These are phyloP conservation scores for Gracilaria gracilis DNA, from an alignment of 23 red algal species.

Conservation along the genomic window DNA sequence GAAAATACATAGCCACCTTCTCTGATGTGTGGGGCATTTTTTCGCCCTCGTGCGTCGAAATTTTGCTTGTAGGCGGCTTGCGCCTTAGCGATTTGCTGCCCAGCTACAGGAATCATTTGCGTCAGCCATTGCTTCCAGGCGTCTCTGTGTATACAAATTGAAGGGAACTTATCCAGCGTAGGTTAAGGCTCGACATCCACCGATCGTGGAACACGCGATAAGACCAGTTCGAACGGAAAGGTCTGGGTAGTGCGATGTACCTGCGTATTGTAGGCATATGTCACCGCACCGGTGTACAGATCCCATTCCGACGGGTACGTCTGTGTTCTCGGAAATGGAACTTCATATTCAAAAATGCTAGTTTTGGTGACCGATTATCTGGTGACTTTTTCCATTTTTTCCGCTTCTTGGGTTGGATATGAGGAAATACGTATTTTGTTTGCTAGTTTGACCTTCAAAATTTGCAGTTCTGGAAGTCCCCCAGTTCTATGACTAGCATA, in stretches of 20 bases:
- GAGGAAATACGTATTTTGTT: too few species aligned
- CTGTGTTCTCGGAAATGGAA: too few species aligned
- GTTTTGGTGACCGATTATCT: too few species aligned
- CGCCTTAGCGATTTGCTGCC: not conserved
- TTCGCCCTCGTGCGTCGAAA: slow-evolving; percentile 2
- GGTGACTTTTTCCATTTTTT: too few species aligned
- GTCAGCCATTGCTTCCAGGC: not conserved
- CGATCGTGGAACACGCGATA: not conserved
- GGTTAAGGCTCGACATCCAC: slow-evolving; percentile 7
- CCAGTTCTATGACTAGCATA: too few species aligned
- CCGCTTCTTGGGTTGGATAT: too few species aligned
- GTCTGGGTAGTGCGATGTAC: slow-evolving; percentile 14
- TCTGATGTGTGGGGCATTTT: not conserved
- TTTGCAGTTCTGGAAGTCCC: too few species aligned
- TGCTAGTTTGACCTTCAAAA: too few species aligned
- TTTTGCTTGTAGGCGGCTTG: slow-evolving; percentile 27
- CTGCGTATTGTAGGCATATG: slow-evolving; percentile 53
- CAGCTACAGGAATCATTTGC: not conserved
- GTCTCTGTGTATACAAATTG: not conserved
- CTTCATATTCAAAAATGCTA: too few species aligned
- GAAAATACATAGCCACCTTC: slow-evolving; percentile 16
- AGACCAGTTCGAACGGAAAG: slow-evolving; percentile 24
- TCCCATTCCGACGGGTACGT: slow-evolving; percentile 50
- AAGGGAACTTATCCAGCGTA: not conserved
- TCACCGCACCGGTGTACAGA: slow-evolving; percentile 4